A percentile compares a stretch with the other conserved stretches of the same genome.
phyloP scores from a whole-genome alignment of 805 yeast genomes.

The Helenozyma rhizophorensis region DNA sequence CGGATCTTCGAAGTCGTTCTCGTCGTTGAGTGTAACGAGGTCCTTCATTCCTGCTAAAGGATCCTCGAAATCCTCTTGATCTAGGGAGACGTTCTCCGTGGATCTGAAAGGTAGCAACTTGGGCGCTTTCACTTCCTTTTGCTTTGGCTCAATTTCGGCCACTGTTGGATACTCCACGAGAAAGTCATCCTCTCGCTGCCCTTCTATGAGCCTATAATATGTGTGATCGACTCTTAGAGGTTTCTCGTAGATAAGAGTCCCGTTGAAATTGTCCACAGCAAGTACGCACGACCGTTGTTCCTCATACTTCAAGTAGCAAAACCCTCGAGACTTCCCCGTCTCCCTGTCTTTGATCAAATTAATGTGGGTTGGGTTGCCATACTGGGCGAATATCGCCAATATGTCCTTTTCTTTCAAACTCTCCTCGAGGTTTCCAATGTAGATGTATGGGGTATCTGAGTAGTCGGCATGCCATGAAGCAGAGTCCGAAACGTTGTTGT shows the following conservation, averaged over 20 bases:
- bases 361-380: constrained; percentile 78
- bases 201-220: constrained; percentile 51
- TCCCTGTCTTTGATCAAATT: constrained; percentile 61
- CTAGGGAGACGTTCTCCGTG: constrained; percentile 1
- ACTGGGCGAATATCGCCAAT: constrained; percentile 77
- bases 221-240: constrained; percentile 66
- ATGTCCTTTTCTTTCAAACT: constrained; percentile 73
- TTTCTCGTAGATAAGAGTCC: constrained; percentile 50
- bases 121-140: constrained; percentile 1
- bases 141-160: constrained; percentile 2
- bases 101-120: constrained; percentile 5
- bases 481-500: constrained; percentile 48
- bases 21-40: constrained; percentile 11
- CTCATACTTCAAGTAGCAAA: constrained; percentile 78
- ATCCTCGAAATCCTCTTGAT: constrained; percentile 1
- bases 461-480: constrained; percentile 93
- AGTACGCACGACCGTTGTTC: constrained; percentile 74
- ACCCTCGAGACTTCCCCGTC: constrained; percentile 67
- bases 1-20: constrained; percentile 33
- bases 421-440: constrained; percentile 66
- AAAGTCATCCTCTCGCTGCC: constrained; percentile 45
- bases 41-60: neutral
- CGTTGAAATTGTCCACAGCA: constrained; percentile 88
- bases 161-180: constrained; percentile 23
- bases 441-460: constrained; percentile 69